Conservation (phyloP, 148 eudicot genomes). For the Fallopia convolvulus region DNA sequence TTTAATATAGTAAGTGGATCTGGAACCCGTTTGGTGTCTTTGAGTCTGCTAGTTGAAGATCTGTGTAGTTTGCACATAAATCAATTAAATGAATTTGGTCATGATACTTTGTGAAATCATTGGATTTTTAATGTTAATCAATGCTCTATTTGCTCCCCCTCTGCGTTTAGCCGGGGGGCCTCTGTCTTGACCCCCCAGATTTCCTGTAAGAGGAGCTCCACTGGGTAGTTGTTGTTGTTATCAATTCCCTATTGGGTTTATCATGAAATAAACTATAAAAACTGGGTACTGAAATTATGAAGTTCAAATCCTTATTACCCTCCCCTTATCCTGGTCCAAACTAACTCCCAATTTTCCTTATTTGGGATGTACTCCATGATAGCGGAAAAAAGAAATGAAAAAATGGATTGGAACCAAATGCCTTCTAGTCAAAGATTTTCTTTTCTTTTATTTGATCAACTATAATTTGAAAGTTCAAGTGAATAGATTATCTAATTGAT, state of each 20-base stretch:
- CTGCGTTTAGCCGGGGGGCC: too few relatives aligned
- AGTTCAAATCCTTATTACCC: not conserved
- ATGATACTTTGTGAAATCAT: not conserved
- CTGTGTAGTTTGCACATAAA: conserved; percentile 3
- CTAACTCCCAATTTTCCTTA: not conserved
- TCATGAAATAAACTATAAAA: not conserved
- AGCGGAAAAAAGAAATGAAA: not conserved
- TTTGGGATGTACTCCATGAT: not conserved
- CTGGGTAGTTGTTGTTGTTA: too few relatives aligned
- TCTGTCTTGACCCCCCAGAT: too few relatives aligned
- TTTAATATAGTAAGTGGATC: not conserved
- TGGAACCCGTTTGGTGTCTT: not conserved
- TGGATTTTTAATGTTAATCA: not conserved
- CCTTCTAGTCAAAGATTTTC: not conserved
- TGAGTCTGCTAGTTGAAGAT: not conserved
- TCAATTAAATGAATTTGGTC: not conserved
- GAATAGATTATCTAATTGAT: not conserved
- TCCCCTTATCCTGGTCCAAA: not conserved
- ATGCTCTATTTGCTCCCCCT: not conserved
- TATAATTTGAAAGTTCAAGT: not conserved
- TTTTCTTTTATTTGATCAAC: not conserved
- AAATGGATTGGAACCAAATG: not conserved
- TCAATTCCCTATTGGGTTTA: not conserved
- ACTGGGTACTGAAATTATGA: not conserved
- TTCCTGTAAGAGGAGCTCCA: too few relatives aligned